Conservation (phyloP, 371 early-diverging fungal species). For the Mucor velutinosus region DNA sequence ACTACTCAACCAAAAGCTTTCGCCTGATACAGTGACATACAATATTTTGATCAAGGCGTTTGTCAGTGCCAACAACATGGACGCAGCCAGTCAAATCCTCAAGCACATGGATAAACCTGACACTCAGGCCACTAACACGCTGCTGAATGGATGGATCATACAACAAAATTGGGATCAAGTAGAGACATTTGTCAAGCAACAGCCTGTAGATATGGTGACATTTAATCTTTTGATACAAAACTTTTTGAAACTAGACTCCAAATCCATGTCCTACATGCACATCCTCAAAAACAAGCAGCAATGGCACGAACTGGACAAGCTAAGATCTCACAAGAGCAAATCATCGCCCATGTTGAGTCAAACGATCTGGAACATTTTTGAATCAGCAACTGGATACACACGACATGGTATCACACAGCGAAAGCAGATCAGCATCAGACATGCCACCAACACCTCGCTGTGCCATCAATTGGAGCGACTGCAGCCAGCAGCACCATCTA, state of each 20-base stretch:
- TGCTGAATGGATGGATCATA: constrained; percentile 39
- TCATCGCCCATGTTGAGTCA: constrained; percentile 11
- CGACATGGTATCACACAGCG: not conserved
- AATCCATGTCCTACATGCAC: constrained; percentile 4
- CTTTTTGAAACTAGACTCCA: constrained; percentile 34
- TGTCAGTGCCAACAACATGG: constrained; percentile 60
- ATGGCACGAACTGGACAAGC: constrained; percentile 10
- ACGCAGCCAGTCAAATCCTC: constrained; percentile 36
- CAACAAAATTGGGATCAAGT: constrained; percentile 32
- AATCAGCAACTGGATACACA: constrained; percentile 29
- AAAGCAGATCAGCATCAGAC: not conserved
- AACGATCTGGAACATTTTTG: constrained; percentile 41
- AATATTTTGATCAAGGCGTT: constrained; percentile 81
- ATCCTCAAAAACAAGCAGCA: constrained; percentile 15
- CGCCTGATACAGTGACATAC: constrained; percentile 75
- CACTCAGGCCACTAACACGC: constrained; percentile 31
- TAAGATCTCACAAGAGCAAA: not conserved
- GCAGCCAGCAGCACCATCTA: not conserved
- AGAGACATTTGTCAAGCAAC: constrained; percentile 27
- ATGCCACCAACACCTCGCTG: not conserved
- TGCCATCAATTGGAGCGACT: not conserved
- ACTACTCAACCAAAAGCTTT: constrained; percentile 53
- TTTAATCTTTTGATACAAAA: constrained; percentile 45
- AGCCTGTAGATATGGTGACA: constrained; percentile 30
- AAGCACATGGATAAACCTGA: constrained; percentile 27